phyloP scores from a whole-genome alignment of 345 rosid genomes.

The Linum usitatissimum region DNA sequence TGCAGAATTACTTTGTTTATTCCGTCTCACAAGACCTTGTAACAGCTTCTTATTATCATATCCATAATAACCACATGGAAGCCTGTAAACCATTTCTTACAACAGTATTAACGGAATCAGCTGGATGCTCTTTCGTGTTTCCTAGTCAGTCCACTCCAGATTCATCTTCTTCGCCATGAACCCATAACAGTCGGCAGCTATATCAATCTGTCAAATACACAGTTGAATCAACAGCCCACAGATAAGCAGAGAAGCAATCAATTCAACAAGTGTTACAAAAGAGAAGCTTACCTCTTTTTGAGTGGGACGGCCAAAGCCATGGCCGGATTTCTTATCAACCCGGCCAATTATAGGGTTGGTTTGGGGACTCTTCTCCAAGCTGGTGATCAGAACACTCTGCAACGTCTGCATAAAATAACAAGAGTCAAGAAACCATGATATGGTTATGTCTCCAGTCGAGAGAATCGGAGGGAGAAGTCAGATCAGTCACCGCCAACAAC shows the following conservation, averaged over 20 bases:
- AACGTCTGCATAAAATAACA: constrained; percentile 42
- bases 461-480: background rate
- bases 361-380: constrained; percentile 72
- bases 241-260: background rate
- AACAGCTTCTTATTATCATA: too few relatives aligned
- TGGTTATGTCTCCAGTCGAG: background rate
- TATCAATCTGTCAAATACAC: constrained; percentile 49
- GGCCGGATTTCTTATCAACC: constrained; percentile 86
- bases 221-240: too few relatives aligned
- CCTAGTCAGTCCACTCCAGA: constrained; percentile 58
- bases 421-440: background rate
- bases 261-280: background rate
- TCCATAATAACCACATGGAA: too few relatives aligned
- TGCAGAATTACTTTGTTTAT: too few relatives aligned
- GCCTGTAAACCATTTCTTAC: too few relatives aligned
- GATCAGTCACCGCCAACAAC: constrained; percentile 61
- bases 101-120: too few relatives aligned
- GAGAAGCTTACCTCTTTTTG: constrained; percentile 44
- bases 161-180: constrained; percentile 77
- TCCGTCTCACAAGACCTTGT: too few relatives aligned
- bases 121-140: too few relatives aligned
- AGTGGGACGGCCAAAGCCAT: constrained; percentile 87
- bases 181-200: constrained; percentile 68
- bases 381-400: constrained; percentile 59
- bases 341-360: constrained; percentile 78